Percentiles rank a stretch among this genome's conserved stretches.
Conservation (phyloP, 495 filamentous ascomycete genomes). For the Podospora pseudocomata region DNA sequence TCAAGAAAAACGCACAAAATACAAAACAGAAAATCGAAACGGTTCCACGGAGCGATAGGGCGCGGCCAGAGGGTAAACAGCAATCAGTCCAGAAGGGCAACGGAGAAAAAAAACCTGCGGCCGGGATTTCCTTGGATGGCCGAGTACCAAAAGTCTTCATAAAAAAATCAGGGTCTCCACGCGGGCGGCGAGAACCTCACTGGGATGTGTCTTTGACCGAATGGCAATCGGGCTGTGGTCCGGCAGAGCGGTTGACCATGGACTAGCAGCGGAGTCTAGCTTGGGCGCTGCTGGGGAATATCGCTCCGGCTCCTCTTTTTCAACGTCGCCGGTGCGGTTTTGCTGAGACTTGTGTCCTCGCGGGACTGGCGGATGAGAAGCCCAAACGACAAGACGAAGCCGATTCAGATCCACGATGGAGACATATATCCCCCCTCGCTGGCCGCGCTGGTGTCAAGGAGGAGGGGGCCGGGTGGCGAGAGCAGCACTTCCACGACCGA, state of each 20-base stretch:
- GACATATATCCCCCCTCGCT: constrained; percentile 29
- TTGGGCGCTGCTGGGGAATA: constrained; percentile 8
- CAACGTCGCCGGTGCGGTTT: constrained; percentile 16
- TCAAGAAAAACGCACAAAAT: constrained; percentile 22
- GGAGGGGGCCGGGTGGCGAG: constrained; percentile 27
- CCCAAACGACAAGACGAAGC: constrained; percentile 9
- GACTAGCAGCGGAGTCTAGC: constrained; percentile 22
- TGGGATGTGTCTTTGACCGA: constrained; percentile 28
- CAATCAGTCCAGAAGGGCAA: constrained; percentile 23
- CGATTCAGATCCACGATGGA: constrained; percentile 24
- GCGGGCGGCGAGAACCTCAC: constrained; percentile 33
- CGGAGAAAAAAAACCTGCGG: constrained; percentile 28
- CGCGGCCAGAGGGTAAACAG: constrained; percentile 16
- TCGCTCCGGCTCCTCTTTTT: constrained; percentile 15
- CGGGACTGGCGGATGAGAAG: constrained; percentile 11
- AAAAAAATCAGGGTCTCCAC: constrained; percentile 31
- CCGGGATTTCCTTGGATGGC: constrained; percentile 32
- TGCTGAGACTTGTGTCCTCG: constrained; percentile 9
- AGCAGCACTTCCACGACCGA: constrained; percentile 25
- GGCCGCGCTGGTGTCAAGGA: constrained; percentile 10
- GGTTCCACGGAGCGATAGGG: constrained; percentile 8
- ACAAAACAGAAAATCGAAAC: constrained; percentile 21
- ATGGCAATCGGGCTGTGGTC: constrained; percentile 19
- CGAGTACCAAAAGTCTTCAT: constrained; percentile 27
- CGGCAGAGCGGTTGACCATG: constrained; percentile 21